phyloP scores from a whole-genome alignment of 2,329 filamentous ascomycete genomes.

The Penicillium sp. region DNA sequence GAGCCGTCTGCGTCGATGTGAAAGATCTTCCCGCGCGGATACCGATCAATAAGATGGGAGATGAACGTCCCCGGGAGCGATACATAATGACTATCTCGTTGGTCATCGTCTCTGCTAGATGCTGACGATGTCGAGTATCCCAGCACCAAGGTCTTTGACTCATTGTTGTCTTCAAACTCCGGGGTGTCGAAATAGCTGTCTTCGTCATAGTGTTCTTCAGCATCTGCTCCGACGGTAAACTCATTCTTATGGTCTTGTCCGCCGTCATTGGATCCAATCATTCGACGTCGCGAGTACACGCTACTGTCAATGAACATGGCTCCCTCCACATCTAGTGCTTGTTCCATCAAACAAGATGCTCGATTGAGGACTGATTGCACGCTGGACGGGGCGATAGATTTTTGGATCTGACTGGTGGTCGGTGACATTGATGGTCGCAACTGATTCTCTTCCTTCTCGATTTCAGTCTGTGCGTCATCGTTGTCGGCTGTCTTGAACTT shows the following conservation, averaged over 20 bases:
- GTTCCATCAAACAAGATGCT: conserved; percentile 14
- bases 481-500: conserved; percentile 7
- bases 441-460: conserved; percentile 5
- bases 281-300: conserved; percentile 15
- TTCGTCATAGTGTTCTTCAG: not conserved
- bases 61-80: conserved; percentile 15
- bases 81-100: conserved; percentile 9
- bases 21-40: conserved; percentile 20
- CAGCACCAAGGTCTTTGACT: conserved; percentile 14
- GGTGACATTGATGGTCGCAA: conserved; percentile 13
- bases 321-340: conserved; percentile 18
- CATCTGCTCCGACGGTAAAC: not conserved
- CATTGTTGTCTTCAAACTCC: conserved; percentile 3
- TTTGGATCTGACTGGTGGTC: conserved; percentile 14
- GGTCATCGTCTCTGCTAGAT: conserved; percentile 4
- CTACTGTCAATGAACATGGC: conserved; percentile 19
- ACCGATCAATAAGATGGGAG: conserved; percentile 16
- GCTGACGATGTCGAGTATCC: conserved; percentile 15
- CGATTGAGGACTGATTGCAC: conserved; percentile 17
- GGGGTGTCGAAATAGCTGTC: not conserved
- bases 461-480: not conserved
- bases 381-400: conserved; percentile 13
- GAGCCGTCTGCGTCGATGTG: conserved; percentile 20
- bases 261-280: conserved; percentile 5
- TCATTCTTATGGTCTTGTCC: not conserved